Evolutionary conservation across 1,139 yeast genomes (phyloP), one percentile per base, ranked within the genome.

Genomic region (Sugiyamaella novakii): DNA sequence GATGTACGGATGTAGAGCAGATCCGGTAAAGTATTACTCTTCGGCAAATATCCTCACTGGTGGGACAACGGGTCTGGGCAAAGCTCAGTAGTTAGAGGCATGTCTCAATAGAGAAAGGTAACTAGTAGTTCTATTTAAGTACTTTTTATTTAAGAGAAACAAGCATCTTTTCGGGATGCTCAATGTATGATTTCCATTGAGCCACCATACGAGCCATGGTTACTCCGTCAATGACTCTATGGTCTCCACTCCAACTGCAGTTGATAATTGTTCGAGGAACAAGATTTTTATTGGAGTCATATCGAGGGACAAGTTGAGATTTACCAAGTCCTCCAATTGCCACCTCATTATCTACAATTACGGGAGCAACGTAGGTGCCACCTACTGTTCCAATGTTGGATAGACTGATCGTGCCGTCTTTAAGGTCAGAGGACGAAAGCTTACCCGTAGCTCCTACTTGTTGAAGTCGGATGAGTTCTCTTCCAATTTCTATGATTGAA

Each of bases 371-470:
- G 65, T 81, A 83, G 56, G 84, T 77, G n/a, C 88, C 84, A 43
- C 89, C 89, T 54, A 83, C 81, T 47, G 81, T 84, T 60, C 89
- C 89, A 65, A 87, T 87, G 70, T 83, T 83, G 51, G 87, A 82
- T 55, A 83, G 78, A 58, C 88, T 81, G 69, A 83, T 83, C 42
- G 88, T 82, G 59, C 88, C 87, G 61, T 87, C 88, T 52, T 83
- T 72, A 79, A 83, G 80, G 67, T 83, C 88, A 67, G 80, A 83
- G 56, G 82, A 69, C 28, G 85, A 74, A 63, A 83, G 78, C 69
- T 82, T 81, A 57, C 85, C 84, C 56, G 78, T 83, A 59, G 71
- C 71, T 63, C 87, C 87, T 55, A 74, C 74, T 63, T 73, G 72
- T 65, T 81, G 83, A 61, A 83, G 74, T 55, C 71, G 62, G 40